These are phyloP conservation scores for Spinacia oleracea DNA, from an alignment of 179 eudicot genomes.

Conservation along the genomic window DNA sequence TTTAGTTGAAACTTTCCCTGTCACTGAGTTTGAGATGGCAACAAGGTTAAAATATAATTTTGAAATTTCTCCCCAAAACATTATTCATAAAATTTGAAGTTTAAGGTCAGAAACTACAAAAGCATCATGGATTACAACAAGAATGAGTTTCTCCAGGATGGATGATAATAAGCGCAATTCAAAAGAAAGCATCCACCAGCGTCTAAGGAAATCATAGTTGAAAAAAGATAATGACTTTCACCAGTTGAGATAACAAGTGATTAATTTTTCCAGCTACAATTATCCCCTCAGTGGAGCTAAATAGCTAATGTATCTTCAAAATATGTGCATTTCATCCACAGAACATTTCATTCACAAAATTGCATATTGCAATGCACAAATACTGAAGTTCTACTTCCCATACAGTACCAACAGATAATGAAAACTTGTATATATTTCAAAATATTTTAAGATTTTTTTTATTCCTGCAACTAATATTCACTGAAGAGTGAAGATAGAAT, in stretches of 20 bases:
- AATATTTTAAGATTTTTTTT: no score
- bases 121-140: not conserved
- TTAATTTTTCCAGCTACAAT: not conserved
- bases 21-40: conserved; percentile 37
- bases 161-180: not conserved
- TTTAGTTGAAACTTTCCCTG: conserved; percentile 66
- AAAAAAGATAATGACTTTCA: not conserved
- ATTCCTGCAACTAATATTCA: not conserved
- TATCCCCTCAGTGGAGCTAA: no score
- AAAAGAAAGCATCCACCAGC: not conserved
- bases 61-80: not conserved
- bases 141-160: not conserved
- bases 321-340: not conserved
- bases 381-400: not conserved
- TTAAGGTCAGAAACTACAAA: not conserved
- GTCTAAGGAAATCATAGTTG: not conserved
- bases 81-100: not conserved
- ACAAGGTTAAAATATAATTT: not conserved
- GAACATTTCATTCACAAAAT: not conserved
- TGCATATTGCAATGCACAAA: not conserved
- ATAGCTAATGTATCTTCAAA: not conserved
- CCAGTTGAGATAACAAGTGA: not conserved
- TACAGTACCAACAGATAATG: not conserved
- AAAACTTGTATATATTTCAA: not conserved
- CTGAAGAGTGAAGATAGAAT: not conserved